Evolutionary conservation across 2,329 filamentous ascomycete genomes (phyloP), one percentile per base, ranked within the genome.

Genomic region (Tolypocladium inflatum): DNA sequence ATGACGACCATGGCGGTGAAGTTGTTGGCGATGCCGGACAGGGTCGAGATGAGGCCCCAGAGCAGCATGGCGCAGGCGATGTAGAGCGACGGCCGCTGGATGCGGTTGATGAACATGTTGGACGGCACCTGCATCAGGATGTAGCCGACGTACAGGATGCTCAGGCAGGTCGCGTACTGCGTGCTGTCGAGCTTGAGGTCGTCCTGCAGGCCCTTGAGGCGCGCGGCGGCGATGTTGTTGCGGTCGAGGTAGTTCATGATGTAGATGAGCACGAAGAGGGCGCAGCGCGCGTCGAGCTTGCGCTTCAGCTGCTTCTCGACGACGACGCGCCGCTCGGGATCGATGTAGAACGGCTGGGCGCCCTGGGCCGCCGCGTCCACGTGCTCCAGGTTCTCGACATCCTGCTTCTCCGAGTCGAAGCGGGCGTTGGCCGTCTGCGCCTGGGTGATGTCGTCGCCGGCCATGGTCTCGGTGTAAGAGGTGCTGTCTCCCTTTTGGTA

Each of bases 161-260:
- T 80, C 52, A 86, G 72, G 58, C 82, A 84, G 3, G 84, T 86
- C 58, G 84, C 80, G 67, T 89, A 89, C 67, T 89, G 74, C 3
- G 77, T 79, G 63, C 81, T 73, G 45, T 70, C 70, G 60, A 88
- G 74, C 2, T 74, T 68, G 26, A 88, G 71, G 55, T 89, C 86
- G 10, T 76, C 74, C 58, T 87, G 81, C 23, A 90, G 74, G 7
- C 86, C 85, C 66, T 84, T 82, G 56, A 89, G 76, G 26, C 82
- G 79, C 1, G 87, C 87, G 1, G 85, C 80, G 2, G 85, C 85
- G 61, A 89, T 87, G 69, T 88, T 87, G 68, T 87, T 87, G 41
- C 84, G 76, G 65, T 87, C 84, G 37, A 85, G 76, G 70, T 89
- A 91, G 72, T 91, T 90, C 70, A 75, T 78, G 68, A 91, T 89